Conservation (phyloP, 78 protist species). For the Dictyostelium discoideum region DNA sequence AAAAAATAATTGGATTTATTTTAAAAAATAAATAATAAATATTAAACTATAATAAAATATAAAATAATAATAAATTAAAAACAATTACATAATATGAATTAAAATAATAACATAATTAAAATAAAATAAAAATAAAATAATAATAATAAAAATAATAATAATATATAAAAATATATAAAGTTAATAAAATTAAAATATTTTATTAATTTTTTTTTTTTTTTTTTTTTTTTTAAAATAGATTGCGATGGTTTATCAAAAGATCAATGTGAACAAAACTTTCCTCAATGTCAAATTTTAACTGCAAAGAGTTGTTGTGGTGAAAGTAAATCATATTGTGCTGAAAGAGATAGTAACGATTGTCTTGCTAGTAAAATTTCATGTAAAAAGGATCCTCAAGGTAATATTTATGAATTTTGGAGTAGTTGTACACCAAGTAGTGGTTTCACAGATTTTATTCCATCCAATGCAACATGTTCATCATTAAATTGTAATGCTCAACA, state of each 20-base stretch:
- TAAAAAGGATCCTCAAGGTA: neutral
- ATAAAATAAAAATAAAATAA: neutral
- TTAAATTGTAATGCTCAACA: slow-evolving; percentile 8
- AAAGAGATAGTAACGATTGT: neutral
- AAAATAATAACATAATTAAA: too few relatives aligned
- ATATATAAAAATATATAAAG: neutral
- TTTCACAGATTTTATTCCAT: neutral
- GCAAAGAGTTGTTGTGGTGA: slow-evolving; percentile 43
- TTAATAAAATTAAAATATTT: neutral
- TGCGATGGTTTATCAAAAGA: slow-evolving; percentile 10
- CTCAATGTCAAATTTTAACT: slow-evolving; percentile 2
- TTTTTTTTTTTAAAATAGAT: neutral
- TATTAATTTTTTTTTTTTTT: neutral
- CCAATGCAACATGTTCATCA: slow-evolving; percentile 26
- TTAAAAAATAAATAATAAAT: neutral
- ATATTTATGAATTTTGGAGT: slow-evolving; percentile 49
- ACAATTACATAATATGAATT: too few relatives aligned
- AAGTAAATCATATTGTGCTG: neutral
- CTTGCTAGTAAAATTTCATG: neutral
- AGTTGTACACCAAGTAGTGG: slow-evolving; percentile 19
- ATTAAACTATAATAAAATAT: neutral
- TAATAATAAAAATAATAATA: neutral
- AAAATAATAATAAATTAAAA: neutral
- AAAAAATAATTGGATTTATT: too few relatives aligned
- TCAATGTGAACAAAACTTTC: slow-evolving; percentile 16